phyloP scores from a whole-genome alignment of 1,284 basidiomycete genomes.

The Ceratobasidium sp. region DNA sequence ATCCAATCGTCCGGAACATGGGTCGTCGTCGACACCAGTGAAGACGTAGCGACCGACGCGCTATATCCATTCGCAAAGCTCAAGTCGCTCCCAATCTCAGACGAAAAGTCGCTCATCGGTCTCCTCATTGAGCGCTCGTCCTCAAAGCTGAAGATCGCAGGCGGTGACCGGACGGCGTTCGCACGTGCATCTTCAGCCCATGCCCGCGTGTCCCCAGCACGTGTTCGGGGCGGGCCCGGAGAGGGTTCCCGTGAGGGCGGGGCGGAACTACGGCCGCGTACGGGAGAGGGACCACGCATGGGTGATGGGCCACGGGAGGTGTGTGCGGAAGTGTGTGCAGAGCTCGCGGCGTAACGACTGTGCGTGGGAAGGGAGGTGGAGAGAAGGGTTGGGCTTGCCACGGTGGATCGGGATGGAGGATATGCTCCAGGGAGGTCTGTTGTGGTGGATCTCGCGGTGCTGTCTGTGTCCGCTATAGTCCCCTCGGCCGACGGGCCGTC shows the following conservation, averaged over 20 bases:
- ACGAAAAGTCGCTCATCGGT: conserved; percentile 31
- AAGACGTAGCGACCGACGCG: background rate
- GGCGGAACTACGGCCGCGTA: background rate
- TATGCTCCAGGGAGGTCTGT: background rate
- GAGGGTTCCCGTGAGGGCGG: conserved; percentile 20
- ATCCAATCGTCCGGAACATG: conserved; percentile 37
- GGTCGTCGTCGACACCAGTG: background rate
- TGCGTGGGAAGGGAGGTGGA: conserved; percentile 11
- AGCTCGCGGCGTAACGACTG: background rate
- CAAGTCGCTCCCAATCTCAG: conserved; percentile 33
- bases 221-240: conserved; percentile 5
- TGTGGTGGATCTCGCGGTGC: background rate
- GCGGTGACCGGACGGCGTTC: conserved; percentile 28
- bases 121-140: conserved; percentile 5
- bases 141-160: conserved; percentile 4
- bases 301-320: background rate
- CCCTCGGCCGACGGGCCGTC: background rate
- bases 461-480: background rate
- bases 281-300: conserved; percentile 1
- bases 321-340: background rate
- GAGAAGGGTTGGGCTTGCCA: conserved; percentile 15
- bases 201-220: background rate
- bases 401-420: conserved; percentile 9
- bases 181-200: conserved; percentile 17
- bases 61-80: conserved; percentile 20